Base-by-base conservation (phyloP, 805 yeast genomes). In the Candida yuanshanica region DNA sequence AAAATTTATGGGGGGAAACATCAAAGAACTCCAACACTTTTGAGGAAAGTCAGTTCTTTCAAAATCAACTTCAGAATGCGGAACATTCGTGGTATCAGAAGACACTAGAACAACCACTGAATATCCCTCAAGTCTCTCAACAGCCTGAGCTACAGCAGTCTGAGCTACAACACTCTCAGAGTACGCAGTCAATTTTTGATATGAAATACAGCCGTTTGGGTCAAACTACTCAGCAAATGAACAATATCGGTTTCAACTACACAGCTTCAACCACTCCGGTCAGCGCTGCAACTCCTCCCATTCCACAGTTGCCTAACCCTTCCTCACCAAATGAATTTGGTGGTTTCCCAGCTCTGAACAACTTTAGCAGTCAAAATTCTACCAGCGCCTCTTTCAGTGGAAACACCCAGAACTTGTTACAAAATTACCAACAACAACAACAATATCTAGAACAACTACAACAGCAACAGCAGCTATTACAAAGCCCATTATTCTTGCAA, bases 1-100 rank as follows among this genome's bases (percentile, higher is more conserved):
- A 48, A 20, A 65, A 63, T 41, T 50, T 64, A 45, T 64, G 57
- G 57, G 66, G 67, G 38, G 59, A 62, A 38, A 31, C 29, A 18
- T 27, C 18, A 10, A 35, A 31, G 26, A 18, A 35, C 25, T 18
- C 33, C 9, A 46, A 46, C 31, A 43, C 44, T 25, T 12, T 36
- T 24, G 51, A 50, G 27, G 40, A 52, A 33, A 18, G 36, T 14
- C 44, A 34, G 26, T 47, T 51, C 46, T 10, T 43, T 5, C 46
- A 40, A 14, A 45, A 40, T 22, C 46, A 45, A 24, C 33, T 43
- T 2, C 37, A 31, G 12, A 18, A 31, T 31, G 21, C 20, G 16
- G 34, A 31, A n/a, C 16, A 18, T 11, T 11, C 12, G 34, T 31
- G 22, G 24, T 9, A 20, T 20, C 20, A 26, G 13, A 18, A 21